Base-by-base conservation (phyloP, 768 basidiomycete genomes). In the Daedaleopsis nitida region DNA sequence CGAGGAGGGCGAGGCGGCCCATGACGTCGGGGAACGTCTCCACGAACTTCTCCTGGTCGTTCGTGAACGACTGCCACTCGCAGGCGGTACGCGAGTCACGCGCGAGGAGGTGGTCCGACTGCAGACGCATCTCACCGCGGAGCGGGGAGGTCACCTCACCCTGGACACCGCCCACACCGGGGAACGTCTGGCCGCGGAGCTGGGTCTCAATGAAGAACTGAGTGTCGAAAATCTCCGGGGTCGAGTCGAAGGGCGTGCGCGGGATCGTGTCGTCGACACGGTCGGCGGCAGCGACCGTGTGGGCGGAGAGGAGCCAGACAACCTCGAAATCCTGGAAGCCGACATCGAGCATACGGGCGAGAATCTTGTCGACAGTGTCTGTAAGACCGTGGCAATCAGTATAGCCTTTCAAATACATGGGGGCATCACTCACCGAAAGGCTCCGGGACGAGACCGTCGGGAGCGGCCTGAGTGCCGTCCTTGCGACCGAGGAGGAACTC, bases 231-330 rank as follows among this genome's bases (percentile, higher is more conserved):
- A 72, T 55, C 5, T 65, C 61, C 1, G 80, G 81, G 3, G 80
- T 81, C 0, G 79, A 77, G 67, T 83, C 81, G 66, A 83, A 80
- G 1, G 81, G 79, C 10, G 76, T 72, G 34, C 75, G 70, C 16
- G 71, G 64, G 54, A 65, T 57, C 55, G 52, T 68, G 62, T 69
- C 62, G 71, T 72, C 48, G 65, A 70, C 27, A 64, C 51, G 35
- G 39, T 65, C 60, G 27, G 64, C 60, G 23, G 62, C 63, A 16
- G 64, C 65, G 32, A 68, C 55, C 17, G 66, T 58, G 53, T 67
- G 66, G 35, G 74, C 75, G 23, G 71, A 69, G 17, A 77, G 68
- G 11, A 77, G 67, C 13, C 73, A 71, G 24, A 77, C 72, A 17
- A 77, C 65, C 54, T 78, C 76, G 12, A 65, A 69, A 5, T 72